phyloP scores from a whole-genome alignment of 2,329 filamentous ascomycete species.

The Sphaerulina vaccinii region DNA sequence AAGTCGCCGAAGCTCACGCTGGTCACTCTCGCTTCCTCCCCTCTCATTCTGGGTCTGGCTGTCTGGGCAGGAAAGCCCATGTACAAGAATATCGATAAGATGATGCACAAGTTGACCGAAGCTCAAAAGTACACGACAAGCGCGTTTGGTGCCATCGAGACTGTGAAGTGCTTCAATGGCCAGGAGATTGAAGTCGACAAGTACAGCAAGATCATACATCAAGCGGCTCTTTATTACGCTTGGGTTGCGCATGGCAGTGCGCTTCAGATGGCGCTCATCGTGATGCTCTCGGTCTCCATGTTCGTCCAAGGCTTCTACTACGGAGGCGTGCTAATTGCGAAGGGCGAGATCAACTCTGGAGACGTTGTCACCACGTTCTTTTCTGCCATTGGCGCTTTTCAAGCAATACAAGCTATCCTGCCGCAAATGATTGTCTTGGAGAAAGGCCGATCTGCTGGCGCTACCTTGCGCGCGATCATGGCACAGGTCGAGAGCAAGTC shows the following conservation, averaged over 20 bases:
- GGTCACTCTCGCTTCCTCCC: conserved; percentile 71
- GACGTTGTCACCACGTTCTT: conserved; percentile 83
- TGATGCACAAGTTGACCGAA: conserved; percentile 65
- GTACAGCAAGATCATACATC: conserved; percentile 59
- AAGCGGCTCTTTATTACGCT: conserved; percentile 63
- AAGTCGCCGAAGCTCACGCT: conserved; percentile 83
- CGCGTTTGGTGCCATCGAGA: conserved; percentile 72
- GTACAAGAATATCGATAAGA: conserved; percentile 64
- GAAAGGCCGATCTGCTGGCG: conserved; percentile 74
- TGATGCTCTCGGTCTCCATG: conserved; percentile 71
- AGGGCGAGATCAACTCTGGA: conserved; percentile 59
- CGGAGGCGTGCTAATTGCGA: conserved; percentile 66
- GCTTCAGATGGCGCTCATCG: conserved; percentile 69
- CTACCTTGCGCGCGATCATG: conserved; percentile 55
- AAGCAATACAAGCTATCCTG: conserved; percentile 70
- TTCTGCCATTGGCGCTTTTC: conserved; percentile 71
- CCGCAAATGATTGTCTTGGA: conserved; percentile 75
- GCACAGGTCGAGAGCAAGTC: conserved; percentile 36
- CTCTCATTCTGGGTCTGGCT: conserved; percentile 63
- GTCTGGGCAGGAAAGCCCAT: conserved; percentile 60
- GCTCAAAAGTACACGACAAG: conserved; percentile 71
- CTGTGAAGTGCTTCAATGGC: conserved; percentile 83
- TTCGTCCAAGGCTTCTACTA: conserved; percentile 93
- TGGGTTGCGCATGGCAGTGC: conserved; percentile 68
- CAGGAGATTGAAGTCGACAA: conserved; percentile 66